Evolutionary conservation across 225 moss, liverwort and hornwort genomes (phyloP).

Genomic region (Anthoceros angustus): DNA sequence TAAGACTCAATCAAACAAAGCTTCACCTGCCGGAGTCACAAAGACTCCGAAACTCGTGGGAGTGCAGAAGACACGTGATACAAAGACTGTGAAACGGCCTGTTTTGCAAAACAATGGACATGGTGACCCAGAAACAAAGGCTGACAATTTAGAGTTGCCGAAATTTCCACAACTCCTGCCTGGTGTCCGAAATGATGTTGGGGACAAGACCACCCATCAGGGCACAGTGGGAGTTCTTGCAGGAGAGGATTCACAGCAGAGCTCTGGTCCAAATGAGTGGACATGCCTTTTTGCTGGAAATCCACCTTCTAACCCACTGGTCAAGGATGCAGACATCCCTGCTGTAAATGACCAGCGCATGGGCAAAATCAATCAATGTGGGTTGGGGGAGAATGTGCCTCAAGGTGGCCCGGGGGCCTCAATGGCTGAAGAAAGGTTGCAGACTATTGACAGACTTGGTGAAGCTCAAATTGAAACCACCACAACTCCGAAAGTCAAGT

Average conservation of each 20-base stretch:
- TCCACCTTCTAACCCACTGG: neutral
- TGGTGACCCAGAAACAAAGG: neutral
- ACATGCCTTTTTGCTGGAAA: neutral
- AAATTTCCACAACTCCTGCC: neutral
- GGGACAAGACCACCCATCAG: neutral
- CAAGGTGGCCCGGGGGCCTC: too few species aligned
- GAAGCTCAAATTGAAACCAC: too few species aligned
- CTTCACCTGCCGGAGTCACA: neutral
- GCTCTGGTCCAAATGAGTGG: neutral
- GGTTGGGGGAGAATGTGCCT: too few species aligned
- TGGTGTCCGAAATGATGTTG: neutral
- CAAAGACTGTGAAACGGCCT: neutral
- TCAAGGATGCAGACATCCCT: neutral
- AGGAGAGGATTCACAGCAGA: neutral
- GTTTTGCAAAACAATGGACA: neutral
- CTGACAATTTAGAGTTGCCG: neutral
- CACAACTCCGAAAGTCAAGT: too few species aligned
- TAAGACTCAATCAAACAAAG: neutral
- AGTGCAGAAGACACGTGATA: neutral
- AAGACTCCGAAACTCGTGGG: neutral
- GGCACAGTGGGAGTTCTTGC: neutral
- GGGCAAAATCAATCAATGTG: neutral
- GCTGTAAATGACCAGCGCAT: neutral
- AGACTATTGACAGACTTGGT: too few species aligned
- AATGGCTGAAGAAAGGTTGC: too few species aligned